These are phyloP conservation scores for Postia placenta DNA, from an alignment of 768 basidiomycete species.

Conservation along the genomic window DNA sequence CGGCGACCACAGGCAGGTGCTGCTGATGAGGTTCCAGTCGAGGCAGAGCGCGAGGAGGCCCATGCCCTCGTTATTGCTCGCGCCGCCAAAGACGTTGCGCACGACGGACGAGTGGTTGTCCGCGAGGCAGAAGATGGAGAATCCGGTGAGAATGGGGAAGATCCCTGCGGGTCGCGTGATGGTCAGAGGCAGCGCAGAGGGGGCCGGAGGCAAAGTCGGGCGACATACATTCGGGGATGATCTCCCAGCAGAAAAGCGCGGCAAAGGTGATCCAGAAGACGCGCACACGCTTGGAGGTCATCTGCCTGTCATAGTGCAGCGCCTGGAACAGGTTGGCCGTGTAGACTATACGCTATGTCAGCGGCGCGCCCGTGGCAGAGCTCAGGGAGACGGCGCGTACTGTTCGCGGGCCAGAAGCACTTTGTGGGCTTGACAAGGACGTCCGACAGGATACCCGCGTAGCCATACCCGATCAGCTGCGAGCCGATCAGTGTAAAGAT, in stretches of 20 bases:
- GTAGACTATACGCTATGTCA: slow-evolving; percentile 14
- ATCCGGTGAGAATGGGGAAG: slow-evolving; percentile 26
- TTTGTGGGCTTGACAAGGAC: slow-evolving; percentile 48
- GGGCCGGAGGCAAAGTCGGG: neutral
- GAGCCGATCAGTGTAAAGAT: slow-evolving; percentile 32
- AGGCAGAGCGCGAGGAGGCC: slow-evolving; percentile 52
- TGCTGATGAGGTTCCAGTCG: slow-evolving; percentile 57
- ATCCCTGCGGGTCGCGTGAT: slow-evolving; percentile 31
- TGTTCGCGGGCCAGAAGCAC: slow-evolving; percentile 25
- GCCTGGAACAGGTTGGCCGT: slow-evolving; percentile 27
- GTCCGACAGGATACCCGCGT: slow-evolving; percentile 30
- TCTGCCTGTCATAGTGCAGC: slow-evolving; percentile 30
- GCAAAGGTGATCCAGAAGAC: slow-evolving; percentile 35
- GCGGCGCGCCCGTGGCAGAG: neutral
- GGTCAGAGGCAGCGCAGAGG: neutral
- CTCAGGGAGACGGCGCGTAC: slow-evolving; percentile 13
- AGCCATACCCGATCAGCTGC: slow-evolving; percentile 29
- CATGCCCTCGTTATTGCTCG: slow-evolving; percentile 49
- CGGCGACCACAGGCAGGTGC: slow-evolving; percentile 32
- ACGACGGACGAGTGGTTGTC: slow-evolving; percentile 23
- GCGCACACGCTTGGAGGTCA: slow-evolving; percentile 32
- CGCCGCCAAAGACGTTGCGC: slow-evolving; percentile 27
- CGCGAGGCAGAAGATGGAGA: slow-evolving; percentile 31
- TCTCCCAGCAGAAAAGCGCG: slow-evolving; percentile 28
- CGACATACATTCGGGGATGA: slow-evolving; percentile 34